A percentile compares a stretch with the other conserved stretches of the same genome.
Evolutionary conservation across 495 filamentous ascomycete species (phyloP).

Genomic region (Talaromyces nanjingensis): DNA sequence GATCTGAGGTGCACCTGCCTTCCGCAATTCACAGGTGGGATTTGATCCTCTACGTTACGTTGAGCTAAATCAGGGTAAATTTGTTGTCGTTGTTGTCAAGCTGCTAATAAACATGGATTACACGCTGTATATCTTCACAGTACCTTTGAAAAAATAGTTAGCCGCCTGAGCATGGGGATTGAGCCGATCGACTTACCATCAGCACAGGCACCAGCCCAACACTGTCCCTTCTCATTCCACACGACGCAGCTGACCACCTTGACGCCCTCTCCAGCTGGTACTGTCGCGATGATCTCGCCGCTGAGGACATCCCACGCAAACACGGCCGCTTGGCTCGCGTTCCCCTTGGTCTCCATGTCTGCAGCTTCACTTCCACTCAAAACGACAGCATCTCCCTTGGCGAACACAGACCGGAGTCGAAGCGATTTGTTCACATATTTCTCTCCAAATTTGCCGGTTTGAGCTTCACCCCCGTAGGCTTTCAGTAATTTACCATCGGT

Average conservation of each 20-base stretch:
- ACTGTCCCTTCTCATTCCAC: constrained; percentile 63
- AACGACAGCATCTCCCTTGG: constrained; percentile 67
- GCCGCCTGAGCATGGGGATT: neutral
- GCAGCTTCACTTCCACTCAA: constrained; percentile 72
- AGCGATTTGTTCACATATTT: constrained; percentile 60
- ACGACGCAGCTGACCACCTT: constrained; percentile 59
- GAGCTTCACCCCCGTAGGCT: constrained; percentile 52
- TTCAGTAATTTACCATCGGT: constrained; percentile 64
- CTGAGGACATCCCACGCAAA: constrained; percentile 88
- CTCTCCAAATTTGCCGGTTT: neutral
- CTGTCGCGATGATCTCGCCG: constrained; percentile 56
- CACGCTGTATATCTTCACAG: constrained; percentile 7
- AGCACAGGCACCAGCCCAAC: constrained; percentile 57
- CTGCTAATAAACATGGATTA: neutral
- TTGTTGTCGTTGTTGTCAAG: neutral
- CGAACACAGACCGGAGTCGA: constrained; percentile 64
- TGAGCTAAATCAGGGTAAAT: neutral
- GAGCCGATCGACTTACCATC: constrained; percentile 39
- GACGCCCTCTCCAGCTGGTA: constrained; percentile 50
- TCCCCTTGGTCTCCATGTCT: constrained; percentile 21
- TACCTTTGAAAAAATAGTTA: neutral
- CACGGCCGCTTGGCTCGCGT: constrained; percentile 51
- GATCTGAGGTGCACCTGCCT: too few relatives aligned
- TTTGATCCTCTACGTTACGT: neutral
- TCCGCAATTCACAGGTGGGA: too few relatives aligned